Conservation (phyloP, 2,329 filamentous ascomycete species). For the Penicillium olsonii region DNA sequence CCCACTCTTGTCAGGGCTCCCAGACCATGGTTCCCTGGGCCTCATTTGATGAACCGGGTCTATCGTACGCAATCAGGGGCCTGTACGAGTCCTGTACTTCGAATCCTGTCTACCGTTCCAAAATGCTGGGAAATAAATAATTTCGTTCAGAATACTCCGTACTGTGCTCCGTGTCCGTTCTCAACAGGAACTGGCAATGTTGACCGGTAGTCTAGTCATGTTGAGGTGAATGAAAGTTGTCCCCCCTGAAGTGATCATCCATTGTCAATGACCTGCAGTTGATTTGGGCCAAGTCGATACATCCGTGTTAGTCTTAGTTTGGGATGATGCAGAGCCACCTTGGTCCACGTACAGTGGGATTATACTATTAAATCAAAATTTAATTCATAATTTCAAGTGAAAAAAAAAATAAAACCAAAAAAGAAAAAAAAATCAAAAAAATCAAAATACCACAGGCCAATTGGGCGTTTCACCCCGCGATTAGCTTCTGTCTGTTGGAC, state of each 20-base stretch:
- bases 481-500: conserved; percentile 33
- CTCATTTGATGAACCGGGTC: conserved; percentile 28
- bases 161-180: too few relatives aligned
- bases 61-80: conserved; percentile 30
- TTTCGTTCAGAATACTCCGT: too few relatives aligned
- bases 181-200: neutral
- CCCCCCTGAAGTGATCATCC: conserved; percentile 26
- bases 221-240: conserved; percentile 13
- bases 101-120: too few relatives aligned
- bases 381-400: conserved; percentile 5
- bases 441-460: conserved; percentile 24
- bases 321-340: conserved; percentile 27
- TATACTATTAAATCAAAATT: conserved; percentile 5
- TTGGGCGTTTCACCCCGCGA: conserved; percentile 40
- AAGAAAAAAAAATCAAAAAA: conserved; percentile 9
- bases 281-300: conserved; percentile 27
- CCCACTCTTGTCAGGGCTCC: conserved; percentile 28
- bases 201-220: neutral
- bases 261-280: conserved; percentile 24
- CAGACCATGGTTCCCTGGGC: conserved; percentile 29
- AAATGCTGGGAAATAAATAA: neutral
- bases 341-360: conserved; percentile 27
- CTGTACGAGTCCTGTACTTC: too few relatives aligned
- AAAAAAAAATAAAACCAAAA: conserved; percentile 13
- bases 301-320: conserved; percentile 27